Base-by-base conservation (phyloP, 306 rosid genomes). In the Citrullus mucosospermus region DNA sequence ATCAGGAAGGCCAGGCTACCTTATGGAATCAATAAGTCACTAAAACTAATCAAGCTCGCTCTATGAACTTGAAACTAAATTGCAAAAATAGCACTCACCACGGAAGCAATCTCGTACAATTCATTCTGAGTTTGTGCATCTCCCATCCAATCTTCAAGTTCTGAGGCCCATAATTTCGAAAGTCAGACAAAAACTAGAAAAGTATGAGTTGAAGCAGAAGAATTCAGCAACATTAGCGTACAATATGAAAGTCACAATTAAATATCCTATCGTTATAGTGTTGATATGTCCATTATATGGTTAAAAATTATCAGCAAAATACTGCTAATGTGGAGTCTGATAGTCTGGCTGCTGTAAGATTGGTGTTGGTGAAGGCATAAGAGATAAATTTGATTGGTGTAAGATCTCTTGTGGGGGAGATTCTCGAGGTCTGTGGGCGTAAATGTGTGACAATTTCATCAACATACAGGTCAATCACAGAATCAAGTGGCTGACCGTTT, bases 61-160 rank as follows among this genome's bases (percentile, higher is more conserved):
- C 25, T 16, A 30, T 8, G 8, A 48, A 48, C 25, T 72, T 20
- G 60, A 12, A 34, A 72, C 14, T 8, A 9, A 20, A 14, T 4
- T 17, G 41, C 46, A 14, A 80, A 51, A 13, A 36, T 41, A 39
- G 3, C 59, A 81, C 88, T 87, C 78, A 83, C 88, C 46, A 70
- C 28, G 11, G 79, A 80, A 74, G 80, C 60, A 55, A 75, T 78
- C 77, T 88, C 81, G 15, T 74, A 57, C 32, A 79, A 43, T 13
- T 77, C 82, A 41, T 83, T 72, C 57, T 77, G 77, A 10, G 78
- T 56, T 36, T 51, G 65, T 57, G 41, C 84, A 77, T 81, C 74
- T 63, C 82, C 85, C 88, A 83, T 83, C 71, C 67, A 57, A 39
- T 77, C 79, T 78, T 78, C 55, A 36, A 25, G 48, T 50, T 85